Conservation (phyloP, 2,329 filamentous ascomycete species). For the Epichloe hybrida region DNA sequence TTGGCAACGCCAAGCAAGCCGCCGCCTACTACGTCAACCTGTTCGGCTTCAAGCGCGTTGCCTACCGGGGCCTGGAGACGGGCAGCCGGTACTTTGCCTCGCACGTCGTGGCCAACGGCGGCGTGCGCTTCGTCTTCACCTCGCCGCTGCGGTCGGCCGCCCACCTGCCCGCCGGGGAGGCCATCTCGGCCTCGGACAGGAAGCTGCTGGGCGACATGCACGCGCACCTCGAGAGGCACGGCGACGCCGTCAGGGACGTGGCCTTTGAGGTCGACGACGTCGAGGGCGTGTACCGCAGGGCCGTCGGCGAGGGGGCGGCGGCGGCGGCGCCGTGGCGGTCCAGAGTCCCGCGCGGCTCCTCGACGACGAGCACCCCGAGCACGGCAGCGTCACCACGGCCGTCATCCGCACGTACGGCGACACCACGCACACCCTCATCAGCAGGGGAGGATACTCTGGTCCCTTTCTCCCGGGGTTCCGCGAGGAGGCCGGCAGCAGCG, state of each 20-base stretch:
- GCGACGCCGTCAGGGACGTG: constrained; percentile 90
- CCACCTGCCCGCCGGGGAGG: constrained; percentile 42
- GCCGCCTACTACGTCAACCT: constrained; percentile 78
- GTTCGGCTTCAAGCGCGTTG: constrained; percentile 72
- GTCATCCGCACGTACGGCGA: constrained; percentile 88
- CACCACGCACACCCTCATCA: constrained; percentile 85
- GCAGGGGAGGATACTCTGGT: constrained; percentile 56
- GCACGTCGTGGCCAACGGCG: constrained; percentile 67
- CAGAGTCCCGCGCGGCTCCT: constrained; percentile 36
- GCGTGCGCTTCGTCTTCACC: constrained; percentile 70
- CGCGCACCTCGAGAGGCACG: constrained; percentile 70
- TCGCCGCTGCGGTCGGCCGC: constrained; percentile 57
- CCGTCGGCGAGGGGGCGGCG: constrained; percentile 49
- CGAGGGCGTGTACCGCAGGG: constrained; percentile 61
- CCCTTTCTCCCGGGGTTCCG: constrained; percentile 76
- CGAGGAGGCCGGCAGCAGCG: constrained; percentile 16
- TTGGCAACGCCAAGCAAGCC: constrained; percentile 92
- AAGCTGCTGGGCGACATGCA: constrained; percentile 61
- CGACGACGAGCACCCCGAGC: constrained; percentile 40
- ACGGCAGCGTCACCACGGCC: constrained; percentile 58
- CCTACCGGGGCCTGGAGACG: constrained; percentile 81
- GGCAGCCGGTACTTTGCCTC: constrained; percentile 69
- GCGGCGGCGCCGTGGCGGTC: constrained; percentile 50
- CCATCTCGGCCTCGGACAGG: constrained; percentile 50
- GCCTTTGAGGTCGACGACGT: constrained; percentile 91